Conservation (phyloP, 495 filamentous ascomycete genomes). For the Xylaria castorea region DNA sequence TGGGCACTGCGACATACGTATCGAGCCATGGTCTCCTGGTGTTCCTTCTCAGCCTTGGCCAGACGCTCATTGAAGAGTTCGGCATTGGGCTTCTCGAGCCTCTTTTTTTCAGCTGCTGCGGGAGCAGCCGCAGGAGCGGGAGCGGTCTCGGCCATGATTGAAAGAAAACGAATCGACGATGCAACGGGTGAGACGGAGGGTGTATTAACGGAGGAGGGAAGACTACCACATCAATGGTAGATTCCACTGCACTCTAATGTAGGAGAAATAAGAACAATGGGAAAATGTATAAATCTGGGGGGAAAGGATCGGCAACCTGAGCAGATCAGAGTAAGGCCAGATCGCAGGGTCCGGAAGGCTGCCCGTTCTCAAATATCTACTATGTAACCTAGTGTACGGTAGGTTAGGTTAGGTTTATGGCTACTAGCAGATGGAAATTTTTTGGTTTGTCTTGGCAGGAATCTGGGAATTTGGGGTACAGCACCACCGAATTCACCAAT, state of each 20-base stretch:
- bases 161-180: constrained; percentile 18
- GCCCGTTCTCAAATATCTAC: neutral
- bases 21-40: constrained; percentile 72
- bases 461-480: constrained; percentile 15
- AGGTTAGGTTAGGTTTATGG: constrained; percentile 10
- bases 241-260: constrained; percentile 1
- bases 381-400: neutral
- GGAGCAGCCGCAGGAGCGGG: constrained; percentile 43
- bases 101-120: constrained; percentile 55
- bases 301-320: constrained; percentile 28
- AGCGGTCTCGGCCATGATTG: constrained; percentile 49
- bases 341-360: constrained; percentile 39
- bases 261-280: neutral
- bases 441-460: constrained; percentile 30
- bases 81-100: constrained; percentile 75
- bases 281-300: neutral
- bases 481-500: constrained; percentile 10
- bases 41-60: constrained; percentile 81
- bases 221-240: constrained; percentile 26
- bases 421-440: constrained; percentile 30
- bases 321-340: constrained; percentile 38
- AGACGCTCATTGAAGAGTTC: constrained; percentile 73
- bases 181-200: neutral
- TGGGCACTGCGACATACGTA: constrained; percentile 65
- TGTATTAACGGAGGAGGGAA: constrained; percentile 9